These are phyloP conservation scores for Plasmodium cynomolgi DNA, from an alignment of 169 alveolate species.

Conservation along the genomic window DNA sequence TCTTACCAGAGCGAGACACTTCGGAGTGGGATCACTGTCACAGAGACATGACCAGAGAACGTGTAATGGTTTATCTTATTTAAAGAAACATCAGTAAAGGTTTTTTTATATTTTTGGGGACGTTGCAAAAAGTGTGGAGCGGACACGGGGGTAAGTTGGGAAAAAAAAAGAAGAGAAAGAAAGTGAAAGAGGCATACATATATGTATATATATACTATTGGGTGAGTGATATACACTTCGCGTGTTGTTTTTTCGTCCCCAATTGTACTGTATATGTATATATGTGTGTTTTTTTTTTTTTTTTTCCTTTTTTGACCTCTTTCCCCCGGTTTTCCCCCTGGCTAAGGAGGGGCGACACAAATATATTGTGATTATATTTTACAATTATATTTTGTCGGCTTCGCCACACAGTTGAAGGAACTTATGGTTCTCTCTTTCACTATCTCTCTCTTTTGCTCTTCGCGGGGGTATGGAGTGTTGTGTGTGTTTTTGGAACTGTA, in stretches of 20 bases:
- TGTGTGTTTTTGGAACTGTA: neutral
- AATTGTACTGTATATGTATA: neutral
- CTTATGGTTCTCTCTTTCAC: neutral
- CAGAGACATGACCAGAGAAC: neutral
- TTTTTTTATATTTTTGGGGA: neutral
- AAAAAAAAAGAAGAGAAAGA: neutral
- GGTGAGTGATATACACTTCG: no score
- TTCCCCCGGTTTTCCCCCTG: neutral
- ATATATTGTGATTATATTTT: neutral
- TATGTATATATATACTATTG: no score
- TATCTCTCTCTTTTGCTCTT: neutral
- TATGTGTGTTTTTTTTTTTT: no score
- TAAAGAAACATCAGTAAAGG: conserved; percentile 4
- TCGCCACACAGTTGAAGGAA: neutral
- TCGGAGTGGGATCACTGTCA: neutral
- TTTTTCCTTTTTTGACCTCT: neutral
- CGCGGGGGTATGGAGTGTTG: neutral
- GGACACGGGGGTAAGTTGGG: neutral
- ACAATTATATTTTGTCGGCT: neutral
- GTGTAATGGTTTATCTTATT: conserved; percentile 14
- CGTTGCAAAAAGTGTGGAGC: neutral
- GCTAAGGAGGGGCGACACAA: neutral
- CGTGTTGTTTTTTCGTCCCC: no score
- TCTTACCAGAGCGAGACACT: neutral
- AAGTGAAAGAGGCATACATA: neutral